Percentiles rank a stretch among this genome's conserved stretches.
These are phyloP conservation scores for Ogataea philodendri DNA, from an alignment of 805 yeast species.

Conservation along the genomic window DNA sequence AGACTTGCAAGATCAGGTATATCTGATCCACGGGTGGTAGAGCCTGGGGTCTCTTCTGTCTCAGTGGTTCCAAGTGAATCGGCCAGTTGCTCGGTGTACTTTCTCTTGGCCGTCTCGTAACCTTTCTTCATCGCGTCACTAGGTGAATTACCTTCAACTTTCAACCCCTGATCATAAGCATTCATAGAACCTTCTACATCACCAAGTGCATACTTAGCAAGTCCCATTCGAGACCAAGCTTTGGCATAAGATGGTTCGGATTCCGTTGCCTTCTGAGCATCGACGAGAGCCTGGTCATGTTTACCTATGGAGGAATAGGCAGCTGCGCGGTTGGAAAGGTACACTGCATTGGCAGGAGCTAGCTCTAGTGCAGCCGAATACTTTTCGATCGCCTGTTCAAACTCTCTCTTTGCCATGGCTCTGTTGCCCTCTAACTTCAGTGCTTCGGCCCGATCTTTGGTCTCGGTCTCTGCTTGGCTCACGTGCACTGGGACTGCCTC, in stretches of 20 bases:
- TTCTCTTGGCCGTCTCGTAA: conserved; percentile 86
- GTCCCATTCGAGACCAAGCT: conserved; percentile 92
- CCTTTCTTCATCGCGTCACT: conserved; percentile 91
- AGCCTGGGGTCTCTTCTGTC: conserved; percentile 22
- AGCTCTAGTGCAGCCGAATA: conserved; percentile 79
- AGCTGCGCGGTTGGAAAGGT: conserved; percentile 93
- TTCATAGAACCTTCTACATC: conserved; percentile 85
- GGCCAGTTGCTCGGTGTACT: conserved; percentile 74
- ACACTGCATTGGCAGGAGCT: conserved; percentile 74
- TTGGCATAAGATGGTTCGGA: conserved; percentile 80
- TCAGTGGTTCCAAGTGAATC: conserved; percentile 35
- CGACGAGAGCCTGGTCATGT: conserved; percentile 74
- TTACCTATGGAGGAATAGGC: conserved; percentile 80
- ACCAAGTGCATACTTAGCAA: conserved; percentile 93
- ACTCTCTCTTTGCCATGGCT: conserved; percentile 78
- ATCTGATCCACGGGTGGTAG: conserved; percentile 28
- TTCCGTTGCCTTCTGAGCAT: conserved; percentile 78
- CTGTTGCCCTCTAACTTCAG: conserved; percentile 86
- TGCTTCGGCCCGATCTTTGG: conserved; percentile 72
- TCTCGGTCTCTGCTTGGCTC: conserved; percentile 48
- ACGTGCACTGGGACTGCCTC: conserved; percentile 41
- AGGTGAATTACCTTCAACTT: conserved; percentile 79
- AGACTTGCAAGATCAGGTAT: conserved; percentile 71
- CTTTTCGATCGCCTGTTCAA: conserved; percentile 64
- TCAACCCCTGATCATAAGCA: conserved; percentile 86